Evolutionary conservation across 2,329 filamentous ascomycete genomes (phyloP).

Genomic region (Didymella keratinophila): DNA sequence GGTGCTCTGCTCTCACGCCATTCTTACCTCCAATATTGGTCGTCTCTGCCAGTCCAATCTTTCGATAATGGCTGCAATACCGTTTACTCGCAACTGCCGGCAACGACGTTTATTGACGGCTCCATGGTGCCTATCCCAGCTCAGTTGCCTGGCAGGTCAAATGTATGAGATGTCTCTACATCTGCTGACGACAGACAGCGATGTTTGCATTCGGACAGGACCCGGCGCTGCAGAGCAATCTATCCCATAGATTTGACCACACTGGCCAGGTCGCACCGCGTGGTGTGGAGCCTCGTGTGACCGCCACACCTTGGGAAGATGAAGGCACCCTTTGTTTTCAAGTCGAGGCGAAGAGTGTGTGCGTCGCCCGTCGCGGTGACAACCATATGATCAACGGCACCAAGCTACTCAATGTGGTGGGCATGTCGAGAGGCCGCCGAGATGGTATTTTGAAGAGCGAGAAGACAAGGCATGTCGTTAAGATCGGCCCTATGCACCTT

Average conservation of each 20-base stretch:
- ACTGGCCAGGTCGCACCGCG: slow-evolving; percentile 93
- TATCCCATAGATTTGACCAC: slow-evolving; percentile 72
- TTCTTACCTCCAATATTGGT: no score
- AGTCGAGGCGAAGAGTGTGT: slow-evolving; percentile 94
- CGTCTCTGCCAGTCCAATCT: no score
- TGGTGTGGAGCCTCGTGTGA: slow-evolving; percentile 95
- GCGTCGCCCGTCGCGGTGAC: slow-evolving; percentile 94
- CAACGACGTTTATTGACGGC: no score
- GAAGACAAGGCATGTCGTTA: slow-evolving; percentile 95
- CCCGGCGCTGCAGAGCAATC: slow-evolving; percentile 45
- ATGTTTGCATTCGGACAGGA: no score
- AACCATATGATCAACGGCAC: slow-evolving; percentile 99
- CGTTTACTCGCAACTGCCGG: no score
- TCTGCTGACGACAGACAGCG: no score
- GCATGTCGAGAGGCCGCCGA: slow-evolving; percentile 93
- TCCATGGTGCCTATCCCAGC: no score
- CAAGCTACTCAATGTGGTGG: slow-evolving; percentile 94
- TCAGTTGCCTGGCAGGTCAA: no score
- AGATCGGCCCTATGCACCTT: slow-evolving; percentile 98
- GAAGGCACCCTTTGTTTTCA: slow-evolving; percentile 98
- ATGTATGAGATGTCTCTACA: no score
- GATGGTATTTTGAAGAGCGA: slow-evolving; percentile 98
- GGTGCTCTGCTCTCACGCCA: no score
- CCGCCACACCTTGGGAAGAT: slow-evolving; percentile 96
- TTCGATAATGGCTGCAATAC: no score